Base-by-base conservation (phyloP, 805 yeast species). In the Kluyveromyces starmeri region DNA sequence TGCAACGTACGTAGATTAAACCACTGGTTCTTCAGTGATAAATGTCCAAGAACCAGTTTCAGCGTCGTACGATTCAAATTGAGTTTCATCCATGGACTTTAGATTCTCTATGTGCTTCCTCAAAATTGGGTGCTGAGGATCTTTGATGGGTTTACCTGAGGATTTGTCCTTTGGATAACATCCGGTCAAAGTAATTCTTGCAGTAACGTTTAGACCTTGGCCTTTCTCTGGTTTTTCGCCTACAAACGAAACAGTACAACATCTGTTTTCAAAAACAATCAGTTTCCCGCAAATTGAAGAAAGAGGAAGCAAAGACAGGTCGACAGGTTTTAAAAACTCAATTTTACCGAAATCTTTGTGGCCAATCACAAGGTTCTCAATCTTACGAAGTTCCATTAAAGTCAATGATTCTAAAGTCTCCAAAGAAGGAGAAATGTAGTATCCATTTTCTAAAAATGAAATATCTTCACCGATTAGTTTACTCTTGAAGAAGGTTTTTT, bases 371-470 rank as follows among this genome's bases (percentile, higher is more conserved):
- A 88, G 76, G 35, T 75, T 66, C 12, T 66, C 47, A 16, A 92
- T 80, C 5, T 69, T 49, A 36, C 80, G 74, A 32, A 85, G 68
- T 41, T 84, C 79, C 7, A 74, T 59, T 24, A 83, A 64, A 0
- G 84, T 56, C 68, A 73, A 66, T 12, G 65, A 58, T 36, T 71
- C 68, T 34, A 92, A 62, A 32, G 76, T 76, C 4, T 75, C 71
- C 24, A 79, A 50, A 2, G 85, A 65, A 12, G 98, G 98, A 5
- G 83, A 73, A 35, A 78, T 79, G 83, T 92, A 92, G 60, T 88
- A 92, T 5, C 88, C 95, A 32, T 81, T 73, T 10, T 75, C 77
- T 34, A 79, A 73, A 19, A 67, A 65, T 27, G 70, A 63, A 28
- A 64, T 61, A 28, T 67, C 67, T 29, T 64, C 70, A 1, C 53